A percentile compares a stretch with the other conserved stretches of the same genome.
Evolutionary conservation across 345 rosid species (phyloP).

Genomic region (Populus ilicifolia): DNA sequence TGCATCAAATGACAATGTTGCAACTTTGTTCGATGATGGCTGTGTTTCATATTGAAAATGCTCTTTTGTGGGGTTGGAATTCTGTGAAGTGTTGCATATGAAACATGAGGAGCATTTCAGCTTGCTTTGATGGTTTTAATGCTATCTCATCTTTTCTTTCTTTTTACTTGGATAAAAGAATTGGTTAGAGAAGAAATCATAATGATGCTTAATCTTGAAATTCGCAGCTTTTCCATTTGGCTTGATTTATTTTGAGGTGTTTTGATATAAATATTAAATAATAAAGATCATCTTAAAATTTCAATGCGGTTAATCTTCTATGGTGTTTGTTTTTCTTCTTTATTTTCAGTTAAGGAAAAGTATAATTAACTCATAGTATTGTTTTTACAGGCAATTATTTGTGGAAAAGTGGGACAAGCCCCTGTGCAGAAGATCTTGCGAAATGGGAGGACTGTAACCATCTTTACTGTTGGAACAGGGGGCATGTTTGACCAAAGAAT

Average conservation of each 20-base stretch:
- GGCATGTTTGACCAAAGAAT: slow-evolving; percentile 90
- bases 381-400: slow-evolving; percentile 67
- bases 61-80: neutral
- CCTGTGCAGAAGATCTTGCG: slow-evolving; percentile 91
- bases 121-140: neutral
- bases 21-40: too few species aligned
- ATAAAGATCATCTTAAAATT: too few species aligned
- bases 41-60: too few species aligned
- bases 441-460: slow-evolving; percentile 81
- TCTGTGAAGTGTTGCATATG: neutral
- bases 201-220: neutral
- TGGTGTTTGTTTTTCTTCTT: neutral
- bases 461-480: slow-evolving; percentile 89
- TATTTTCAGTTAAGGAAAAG: neutral
- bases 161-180: too few species aligned
- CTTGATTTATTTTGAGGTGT: neutral
- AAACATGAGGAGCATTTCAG: neutral
- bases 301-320: too few species aligned
- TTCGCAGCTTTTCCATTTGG: neutral
- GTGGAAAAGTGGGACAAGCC: slow-evolving; percentile 85
- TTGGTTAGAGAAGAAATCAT: neutral
- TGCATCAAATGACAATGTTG: too few species aligned
- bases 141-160: too few species aligned
- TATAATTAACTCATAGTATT: neutral
- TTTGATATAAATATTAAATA: too few species aligned